Conservation (phyloP, 805 yeast genomes). For the Saturnispora dispora region DNA sequence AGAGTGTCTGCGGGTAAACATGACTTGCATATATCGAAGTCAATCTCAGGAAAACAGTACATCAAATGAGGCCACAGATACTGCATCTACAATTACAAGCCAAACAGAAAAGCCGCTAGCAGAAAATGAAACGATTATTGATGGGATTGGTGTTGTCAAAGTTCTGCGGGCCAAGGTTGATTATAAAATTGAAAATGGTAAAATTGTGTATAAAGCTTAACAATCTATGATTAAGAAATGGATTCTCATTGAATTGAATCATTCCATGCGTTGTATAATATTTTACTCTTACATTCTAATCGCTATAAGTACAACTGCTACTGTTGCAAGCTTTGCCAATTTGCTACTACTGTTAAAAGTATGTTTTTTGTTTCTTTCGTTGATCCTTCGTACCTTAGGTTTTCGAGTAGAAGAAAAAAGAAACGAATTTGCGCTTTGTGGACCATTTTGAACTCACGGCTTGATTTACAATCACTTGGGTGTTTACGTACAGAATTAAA, state of each 20-base stretch:
- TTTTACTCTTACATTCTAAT: background rate
- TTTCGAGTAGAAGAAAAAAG: background rate
- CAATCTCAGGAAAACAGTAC: background rate
- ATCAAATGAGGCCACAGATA: background rate
- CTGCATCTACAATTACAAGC: background rate
- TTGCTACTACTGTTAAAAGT: background rate
- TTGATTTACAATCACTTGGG: background rate
- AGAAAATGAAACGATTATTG: constrained; percentile 7
- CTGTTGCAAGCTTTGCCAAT: background rate
- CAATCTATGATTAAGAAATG: background rate
- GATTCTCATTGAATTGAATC: background rate
- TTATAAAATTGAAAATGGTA: constrained; percentile 11
- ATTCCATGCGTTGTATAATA: no score
- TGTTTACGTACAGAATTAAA: no score
- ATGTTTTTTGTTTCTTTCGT: no score
- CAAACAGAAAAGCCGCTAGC: background rate
- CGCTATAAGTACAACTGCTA: background rate
- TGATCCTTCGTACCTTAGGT: no score
- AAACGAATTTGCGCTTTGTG: background rate
- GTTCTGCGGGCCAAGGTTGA: constrained; percentile 14
- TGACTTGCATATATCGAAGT: constrained; percentile 2
- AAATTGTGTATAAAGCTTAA: constrained; percentile 4
- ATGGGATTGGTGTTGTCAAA: constrained; percentile 11
- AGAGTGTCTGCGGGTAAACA: constrained; percentile 7
- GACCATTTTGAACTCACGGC: background rate